phyloP scores from a whole-genome alignment of 768 basidiomycete species.

The Boletales sp. region DNA sequence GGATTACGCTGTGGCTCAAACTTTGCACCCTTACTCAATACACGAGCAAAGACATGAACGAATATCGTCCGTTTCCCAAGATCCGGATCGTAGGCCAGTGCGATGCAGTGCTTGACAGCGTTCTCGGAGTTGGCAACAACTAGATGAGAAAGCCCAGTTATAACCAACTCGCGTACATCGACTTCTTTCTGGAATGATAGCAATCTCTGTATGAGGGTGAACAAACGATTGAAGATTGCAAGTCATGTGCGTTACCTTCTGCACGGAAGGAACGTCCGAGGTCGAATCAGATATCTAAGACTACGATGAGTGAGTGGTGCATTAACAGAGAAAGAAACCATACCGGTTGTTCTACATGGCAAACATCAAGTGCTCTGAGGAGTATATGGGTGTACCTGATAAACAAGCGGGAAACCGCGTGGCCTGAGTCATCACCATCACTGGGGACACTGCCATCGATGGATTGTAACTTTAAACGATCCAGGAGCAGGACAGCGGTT shows the following conservation, averaged over 20 bases:
- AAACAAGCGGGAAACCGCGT: constrained; percentile 75
- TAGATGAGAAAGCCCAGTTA: constrained; percentile 76
- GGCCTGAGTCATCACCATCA: constrained; percentile 59
- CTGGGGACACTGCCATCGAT: constrained; percentile 48
- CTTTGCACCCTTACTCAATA: constrained; percentile 75
- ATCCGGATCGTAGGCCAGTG: constrained; percentile 73
- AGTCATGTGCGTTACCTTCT: constrained; percentile 35
- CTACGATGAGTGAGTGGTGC: constrained; percentile 4
- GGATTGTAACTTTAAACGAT: constrained; percentile 65
- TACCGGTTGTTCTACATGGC: constrained; percentile 46
- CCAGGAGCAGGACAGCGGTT: constrained; percentile 71
- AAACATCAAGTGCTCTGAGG: constrained; percentile 55
- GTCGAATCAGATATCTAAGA: constrained; percentile 44
- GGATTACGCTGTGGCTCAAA: constrained; percentile 62
- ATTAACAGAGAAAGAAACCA: constrained; percentile 8
- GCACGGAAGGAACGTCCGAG: constrained; percentile 47
- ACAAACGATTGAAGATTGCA: neutral
- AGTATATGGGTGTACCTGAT: constrained; percentile 71
- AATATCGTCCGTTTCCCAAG: constrained; percentile 72
- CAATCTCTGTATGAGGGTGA: constrained; percentile 35
- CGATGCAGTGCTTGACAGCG: constrained; percentile 84
- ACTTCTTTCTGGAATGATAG: constrained; percentile 48
- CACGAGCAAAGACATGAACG: constrained; percentile 78
- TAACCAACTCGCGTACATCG: constrained; percentile 71
- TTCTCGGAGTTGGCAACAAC: constrained; percentile 83